These are phyloP conservation scores for Phymatotrichopsis omnivora DNA, from an alignment of 2,329 filamentous ascomycete genomes.

Conservation along the genomic window DNA sequence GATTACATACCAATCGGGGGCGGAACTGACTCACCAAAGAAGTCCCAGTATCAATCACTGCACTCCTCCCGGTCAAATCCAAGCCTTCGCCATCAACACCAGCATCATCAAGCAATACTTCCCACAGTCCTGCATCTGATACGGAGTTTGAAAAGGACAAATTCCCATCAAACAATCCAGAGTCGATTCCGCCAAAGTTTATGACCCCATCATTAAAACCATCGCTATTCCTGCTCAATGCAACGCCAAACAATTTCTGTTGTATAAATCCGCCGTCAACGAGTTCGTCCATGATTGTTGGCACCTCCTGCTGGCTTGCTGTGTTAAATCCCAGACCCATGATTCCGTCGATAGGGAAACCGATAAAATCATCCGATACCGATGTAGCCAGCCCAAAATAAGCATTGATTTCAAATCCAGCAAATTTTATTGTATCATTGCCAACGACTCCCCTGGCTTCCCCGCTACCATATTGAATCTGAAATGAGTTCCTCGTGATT, in stretches of 20 bases:
- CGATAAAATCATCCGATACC: conserved; percentile 62
- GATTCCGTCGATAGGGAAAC: conserved; percentile 81
- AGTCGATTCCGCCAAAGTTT: conserved; percentile 62
- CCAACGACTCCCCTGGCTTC: conserved; percentile 57
- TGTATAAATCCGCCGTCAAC: conserved; percentile 34
- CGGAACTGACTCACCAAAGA: conserved; percentile 44
- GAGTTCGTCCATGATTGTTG: conserved; percentile 59
- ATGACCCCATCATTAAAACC: conserved; percentile 62
- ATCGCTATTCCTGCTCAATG: conserved; percentile 57
- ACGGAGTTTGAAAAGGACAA: conserved; percentile 55
- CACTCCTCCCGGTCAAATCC: conserved; percentile 47
- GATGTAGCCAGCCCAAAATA: conserved; percentile 62
- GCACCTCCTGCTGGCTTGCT: conserved; percentile 40
- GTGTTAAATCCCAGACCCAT: conserved; percentile 61
- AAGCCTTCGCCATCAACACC: conserved; percentile 50
- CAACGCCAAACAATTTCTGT: conserved; percentile 61
- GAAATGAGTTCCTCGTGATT: conserved; percentile 46
- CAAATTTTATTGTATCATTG: conserved; percentile 57
- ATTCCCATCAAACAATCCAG: conserved; percentile 54
- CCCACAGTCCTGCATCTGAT: conserved; percentile 54
- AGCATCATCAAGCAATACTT: conserved; percentile 57
- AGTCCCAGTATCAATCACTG: conserved; percentile 77
- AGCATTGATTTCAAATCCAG: conserved; percentile 52
- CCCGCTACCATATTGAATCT: conserved; percentile 67
- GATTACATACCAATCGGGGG: neutral